Percentiles rank a stretch among this genome's conserved stretches.
These are phyloP conservation scores for Xylariaceae sp. DNA, from an alignment of 2,329 filamentous ascomycete genomes.

Conservation along the genomic window DNA sequence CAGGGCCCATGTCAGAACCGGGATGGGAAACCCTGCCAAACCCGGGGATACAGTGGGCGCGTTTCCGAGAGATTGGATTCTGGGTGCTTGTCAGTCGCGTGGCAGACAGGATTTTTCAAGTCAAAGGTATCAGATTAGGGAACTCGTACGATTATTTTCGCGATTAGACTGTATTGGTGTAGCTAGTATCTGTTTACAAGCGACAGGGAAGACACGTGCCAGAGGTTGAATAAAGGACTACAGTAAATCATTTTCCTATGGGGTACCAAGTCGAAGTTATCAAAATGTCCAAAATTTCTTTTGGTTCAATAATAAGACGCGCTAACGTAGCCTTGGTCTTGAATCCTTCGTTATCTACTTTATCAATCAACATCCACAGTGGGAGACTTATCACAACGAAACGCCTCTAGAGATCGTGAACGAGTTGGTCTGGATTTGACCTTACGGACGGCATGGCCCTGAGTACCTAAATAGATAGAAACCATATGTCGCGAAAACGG, in stretches of 20 bases:
- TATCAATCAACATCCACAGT: too few species aligned
- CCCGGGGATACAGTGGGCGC: neutral
- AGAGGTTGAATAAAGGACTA: too few species aligned
- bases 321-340: slow-evolving; percentile 14
- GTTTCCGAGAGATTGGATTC: slow-evolving; percentile 21
- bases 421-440: too few species aligned
- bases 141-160: too few species aligned
- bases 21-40: slow-evolving; percentile 18
- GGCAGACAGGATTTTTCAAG: too few species aligned
- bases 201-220: too few species aligned
- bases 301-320: slow-evolving; percentile 2
- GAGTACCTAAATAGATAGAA: too few species aligned
- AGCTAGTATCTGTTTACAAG: too few species aligned
- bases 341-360: slow-evolving; percentile 14
- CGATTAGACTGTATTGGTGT: neutral
- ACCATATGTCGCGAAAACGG: too few species aligned
- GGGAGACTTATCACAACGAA: too few species aligned
- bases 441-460: too few species aligned
- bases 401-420: neutral
- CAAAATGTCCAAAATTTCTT: neutral
- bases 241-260: slow-evolving; percentile 12
- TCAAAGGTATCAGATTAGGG: too few species aligned
- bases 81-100: neutral
- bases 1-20: slow-evolving; percentile 21
- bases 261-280: slow-evolving; percentile 12